phyloP scores from a whole-genome alignment of 192 early-diverging fungal genomes.

The Chytriomyces sp. region DNA sequence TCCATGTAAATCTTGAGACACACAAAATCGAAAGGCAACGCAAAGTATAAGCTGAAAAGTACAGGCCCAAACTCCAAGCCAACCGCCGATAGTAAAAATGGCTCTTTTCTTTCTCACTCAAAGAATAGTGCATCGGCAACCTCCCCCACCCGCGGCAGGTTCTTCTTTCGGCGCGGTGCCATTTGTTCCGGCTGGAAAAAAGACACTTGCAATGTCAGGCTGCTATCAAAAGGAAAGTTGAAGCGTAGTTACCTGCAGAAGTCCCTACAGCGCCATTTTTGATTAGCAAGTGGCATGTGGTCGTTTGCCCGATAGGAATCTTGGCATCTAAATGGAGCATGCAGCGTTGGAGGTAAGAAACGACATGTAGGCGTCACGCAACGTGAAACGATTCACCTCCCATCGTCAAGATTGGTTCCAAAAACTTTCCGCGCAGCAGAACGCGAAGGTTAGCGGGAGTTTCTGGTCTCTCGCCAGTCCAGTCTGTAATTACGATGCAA shows the following conservation, averaged over 20 bases:
- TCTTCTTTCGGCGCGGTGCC: neutral
- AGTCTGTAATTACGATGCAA: conserved; percentile 21
- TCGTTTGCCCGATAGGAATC: conserved; percentile 42
- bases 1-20: too few relatives aligned
- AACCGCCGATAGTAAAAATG: neutral
- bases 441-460: conserved; percentile 31
- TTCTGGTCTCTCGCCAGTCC: conserved; percentile 45
- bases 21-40: too few relatives aligned
- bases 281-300: conserved; percentile 46
- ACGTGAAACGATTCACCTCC: conserved; percentile 28
- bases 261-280: conserved; percentile 22
- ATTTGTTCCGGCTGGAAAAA: neutral
- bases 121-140: neutral
- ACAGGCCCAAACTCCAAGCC: too few relatives aligned
- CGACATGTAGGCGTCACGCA: neutral
- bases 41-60: too few relatives aligned
- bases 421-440: conserved; percentile 47
- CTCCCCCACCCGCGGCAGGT: neutral
- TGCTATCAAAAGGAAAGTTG: neutral
- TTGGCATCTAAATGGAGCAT: conserved; percentile 10
- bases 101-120: neutral
- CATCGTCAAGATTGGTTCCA: conserved; percentile 35
- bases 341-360: neutral
- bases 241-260: neutral
- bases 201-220: neutral